phyloP scores from a whole-genome alignment of 2,329 filamentous ascomycete species.

The Aphanocladium album region DNA sequence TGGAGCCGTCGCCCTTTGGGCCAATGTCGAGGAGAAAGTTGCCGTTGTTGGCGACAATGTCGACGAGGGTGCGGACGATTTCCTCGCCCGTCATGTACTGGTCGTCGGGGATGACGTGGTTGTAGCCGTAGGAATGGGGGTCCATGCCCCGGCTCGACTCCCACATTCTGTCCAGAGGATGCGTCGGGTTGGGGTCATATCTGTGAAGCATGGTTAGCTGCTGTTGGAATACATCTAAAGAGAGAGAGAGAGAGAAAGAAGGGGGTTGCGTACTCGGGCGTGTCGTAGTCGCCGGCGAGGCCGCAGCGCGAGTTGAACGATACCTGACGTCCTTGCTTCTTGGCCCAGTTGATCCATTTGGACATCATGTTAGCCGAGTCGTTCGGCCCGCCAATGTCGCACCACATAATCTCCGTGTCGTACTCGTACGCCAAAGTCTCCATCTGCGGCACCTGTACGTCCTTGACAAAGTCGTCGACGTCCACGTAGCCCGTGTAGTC shows the following conservation, averaged over 20 bases:
- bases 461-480: slow-evolving; percentile 35
- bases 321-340: slow-evolving; percentile 40
- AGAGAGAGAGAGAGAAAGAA: neutral
- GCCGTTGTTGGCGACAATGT: slow-evolving; percentile 51
- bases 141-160: slow-evolving; percentile 57
- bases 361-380: slow-evolving; percentile 36
- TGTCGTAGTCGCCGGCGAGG: slow-evolving; percentile 51
- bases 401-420: slow-evolving; percentile 45
- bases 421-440: slow-evolving; percentile 37
- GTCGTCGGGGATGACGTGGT: slow-evolving; percentile 44
- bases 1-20: slow-evolving; percentile 49
- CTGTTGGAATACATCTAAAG: no score
- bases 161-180: slow-evolving; percentile 42
- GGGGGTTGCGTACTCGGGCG: slow-evolving; percentile 45
- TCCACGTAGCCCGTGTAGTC: slow-evolving; percentile 39
- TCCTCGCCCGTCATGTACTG: slow-evolving; percentile 48
- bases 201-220: neutral
- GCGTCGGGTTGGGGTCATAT: slow-evolving; percentile 10
- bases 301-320: slow-evolving; percentile 54
- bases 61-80: slow-evolving; percentile 43
- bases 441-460: slow-evolving; percentile 44
- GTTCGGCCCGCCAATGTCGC: slow-evolving; percentile 41
- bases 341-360: slow-evolving; percentile 37
- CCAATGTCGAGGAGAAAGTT: slow-evolving; percentile 54
- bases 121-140: slow-evolving; percentile 55